Base-by-base conservation (phyloP, 257 asterid species). In the Lavandula angustifolia region DNA sequence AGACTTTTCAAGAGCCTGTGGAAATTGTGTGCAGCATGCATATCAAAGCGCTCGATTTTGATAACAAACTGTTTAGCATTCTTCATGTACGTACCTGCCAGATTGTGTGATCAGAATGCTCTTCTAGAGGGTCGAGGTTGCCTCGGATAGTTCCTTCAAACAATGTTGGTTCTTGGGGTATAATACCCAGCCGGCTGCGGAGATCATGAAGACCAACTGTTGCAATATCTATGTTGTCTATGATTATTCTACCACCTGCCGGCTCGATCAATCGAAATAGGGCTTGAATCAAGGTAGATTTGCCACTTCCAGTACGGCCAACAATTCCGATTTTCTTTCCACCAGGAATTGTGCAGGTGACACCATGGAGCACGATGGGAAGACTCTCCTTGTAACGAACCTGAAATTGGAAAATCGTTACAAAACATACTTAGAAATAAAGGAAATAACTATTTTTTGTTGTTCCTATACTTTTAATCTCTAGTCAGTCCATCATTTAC, bases 291-390 rank as follows among this genome's bases (percentile, higher is more conserved):
- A 94, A 67, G 44, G 99, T 94, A 33, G 99, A 94, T 84, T 94
- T 94, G 22, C 99, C 99, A 71, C 99, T 94, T 72, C 99, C 99
- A 52, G 99, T 94, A 35, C 99, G 97, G 37, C 99, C 99, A 73
- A 94, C 99, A 62, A 94, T 94, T 72, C 99, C 99, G 37, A 90
- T 83, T 74, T 87, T 94, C 76, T 78, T 78, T 62, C 99, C 99
- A 54, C 99, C 99, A 12, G 98, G 96, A 80, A 94, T 86, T 57
- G 13, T 75, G 84, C 97, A 94, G 58, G 97, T 80, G 71, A 94
- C 84, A 46, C 91, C 89, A 64, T 87, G 99, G 68, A 94, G 97
- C 73, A 94, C 99, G 49, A 86, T 85, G 29, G 99, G 99, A 74
- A 94, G 99, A 75, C 68, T 86, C 84, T 94, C 99, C 78, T 88